Base-by-base conservation (phyloP, 2,329 filamentous ascomycete species). In the Clonostachys byssicola region DNA sequence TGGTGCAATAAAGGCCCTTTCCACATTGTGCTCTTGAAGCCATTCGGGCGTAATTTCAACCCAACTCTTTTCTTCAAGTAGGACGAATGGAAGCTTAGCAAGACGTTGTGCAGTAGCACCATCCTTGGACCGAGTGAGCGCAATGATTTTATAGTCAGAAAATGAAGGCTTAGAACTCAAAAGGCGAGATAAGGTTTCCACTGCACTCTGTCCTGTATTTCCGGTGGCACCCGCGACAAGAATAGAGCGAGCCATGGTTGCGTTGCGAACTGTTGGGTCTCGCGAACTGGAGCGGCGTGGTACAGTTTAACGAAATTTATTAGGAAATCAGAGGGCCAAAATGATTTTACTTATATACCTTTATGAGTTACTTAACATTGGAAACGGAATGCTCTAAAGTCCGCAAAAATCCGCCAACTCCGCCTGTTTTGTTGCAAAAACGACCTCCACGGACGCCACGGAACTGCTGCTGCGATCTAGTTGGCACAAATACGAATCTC, bases 1-100 rank as follows among this genome's bases (percentile, higher is more conserved):
- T 0, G 67, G 52, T 17, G 70, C 69, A 40, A 73, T 64, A 46
- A 70, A 73, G 2, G 58, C 64, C 18, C 65, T 54, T 12, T 47
- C 55, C 2, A 73, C 63, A 4, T 64, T 43, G 6, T 65, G 56
- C 12, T 64, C 47, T 3, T 54, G 61, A n/a, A 73, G 62, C 70
- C 70, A 73, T 39, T 60, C 58, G 6, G 60, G n/a, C 6, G 56
- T 66, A 42, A 71, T 67, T 0, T 66, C 59, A 35, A 60, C 49
- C 68, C 67, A 69, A 52, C 61, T 58, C 17, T 64, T 36, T 42
- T 69, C 64, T 2, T 56, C 34, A 1, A 71, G 42, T 46, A 67
- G 56, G 8, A 72, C 63, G 4, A 56, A 53, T 1, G 66, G 59
- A 0, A 71, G 16, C 12, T 53, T 52, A 10, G 63, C 58, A 35